These are phyloP conservation scores for Lactarius sanguifluus DNA, from an alignment of 768 basidiomycete species.

Conservation along the genomic window DNA sequence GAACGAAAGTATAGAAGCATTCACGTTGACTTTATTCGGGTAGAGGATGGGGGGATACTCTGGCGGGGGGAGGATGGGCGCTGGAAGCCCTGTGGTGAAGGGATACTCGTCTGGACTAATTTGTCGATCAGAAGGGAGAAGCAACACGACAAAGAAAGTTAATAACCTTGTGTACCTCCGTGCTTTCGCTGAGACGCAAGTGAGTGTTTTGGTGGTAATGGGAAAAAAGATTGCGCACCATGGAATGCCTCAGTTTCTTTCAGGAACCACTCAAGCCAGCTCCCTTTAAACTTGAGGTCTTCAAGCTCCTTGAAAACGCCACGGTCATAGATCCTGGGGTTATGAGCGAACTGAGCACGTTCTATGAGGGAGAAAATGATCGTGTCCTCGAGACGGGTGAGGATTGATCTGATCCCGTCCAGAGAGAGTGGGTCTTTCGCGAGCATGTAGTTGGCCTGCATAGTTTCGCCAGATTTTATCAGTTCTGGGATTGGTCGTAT, in stretches of 20 bases:
- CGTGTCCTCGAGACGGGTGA: conserved; percentile 93
- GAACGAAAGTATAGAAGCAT: conserved; percentile 82
- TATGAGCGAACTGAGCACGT: conserved; percentile 94
- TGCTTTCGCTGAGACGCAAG: conserved; percentile 76
- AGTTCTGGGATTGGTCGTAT: neutral
- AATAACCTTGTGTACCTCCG: conserved; percentile 88
- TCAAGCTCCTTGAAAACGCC: conserved; percentile 78
- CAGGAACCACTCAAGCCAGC: conserved; percentile 98
- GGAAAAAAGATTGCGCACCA: conserved; percentile 51
- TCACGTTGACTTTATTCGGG: conserved; percentile 82
- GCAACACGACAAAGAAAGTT: neutral
- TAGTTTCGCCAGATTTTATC: conserved; percentile 3
- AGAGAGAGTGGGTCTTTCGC: conserved; percentile 77
- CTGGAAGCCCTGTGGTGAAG: conserved; percentile 80
- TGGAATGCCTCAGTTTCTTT: conserved; percentile 94
- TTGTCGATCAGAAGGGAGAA: neutral
- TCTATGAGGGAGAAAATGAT: conserved; percentile 99
- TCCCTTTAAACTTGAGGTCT: conserved; percentile 72
- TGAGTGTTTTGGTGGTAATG: neutral
- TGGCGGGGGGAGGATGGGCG: conserved; percentile 74
- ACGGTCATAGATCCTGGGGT: conserved; percentile 81
- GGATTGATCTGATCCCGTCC: conserved; percentile 83
- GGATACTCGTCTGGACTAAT: conserved; percentile 96
- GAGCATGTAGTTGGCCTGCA: conserved; percentile 62
- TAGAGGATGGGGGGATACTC: conserved; percentile 75